Conservation (phyloP, 2,329 filamentous ascomycete species). For the Epicoccum sorghinum region DNA sequence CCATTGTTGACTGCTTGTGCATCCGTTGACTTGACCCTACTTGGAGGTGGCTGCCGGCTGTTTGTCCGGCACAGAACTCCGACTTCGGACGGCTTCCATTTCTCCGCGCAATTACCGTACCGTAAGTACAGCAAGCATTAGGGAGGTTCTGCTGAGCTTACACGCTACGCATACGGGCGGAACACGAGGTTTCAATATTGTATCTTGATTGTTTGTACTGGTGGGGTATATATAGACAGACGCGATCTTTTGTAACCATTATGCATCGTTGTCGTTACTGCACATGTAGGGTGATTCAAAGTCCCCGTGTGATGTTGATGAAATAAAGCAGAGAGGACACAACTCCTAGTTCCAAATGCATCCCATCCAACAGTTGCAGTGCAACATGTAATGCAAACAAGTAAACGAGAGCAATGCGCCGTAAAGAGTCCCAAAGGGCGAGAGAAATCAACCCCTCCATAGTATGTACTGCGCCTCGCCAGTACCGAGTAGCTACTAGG, state of each 20-base stretch:
- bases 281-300: constrained; percentile 17
- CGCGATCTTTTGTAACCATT: constrained; percentile 25
- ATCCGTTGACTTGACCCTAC: background rate
- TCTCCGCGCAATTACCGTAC: background rate
- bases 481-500: too few relatives aligned
- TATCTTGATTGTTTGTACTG: constrained; percentile 14
- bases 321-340: constrained; percentile 11
- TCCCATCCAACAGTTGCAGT: constrained; percentile 15
- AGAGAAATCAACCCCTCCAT: constrained; percentile 3
- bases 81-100: background rate
- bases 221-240: constrained; percentile 16
- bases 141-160: background rate
- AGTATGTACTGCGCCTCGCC: constrained; percentile 1
- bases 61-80: constrained; percentile 6
- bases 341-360: constrained; percentile 23
- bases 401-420: constrained; percentile 6
- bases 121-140: background rate
- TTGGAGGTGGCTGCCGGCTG: background rate
- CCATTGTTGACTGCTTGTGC: background rate
- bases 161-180: background rate
- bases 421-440: constrained; percentile 5
- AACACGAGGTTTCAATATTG: constrained; percentile 1
- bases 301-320: constrained; percentile 10
- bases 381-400: constrained; percentile 19
- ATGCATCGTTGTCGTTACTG: constrained; percentile 28